Evolutionary conservation across 192 early-diverging fungal species (phyloP).

Genomic region (Jimgerdemannia lactiflua): DNA sequence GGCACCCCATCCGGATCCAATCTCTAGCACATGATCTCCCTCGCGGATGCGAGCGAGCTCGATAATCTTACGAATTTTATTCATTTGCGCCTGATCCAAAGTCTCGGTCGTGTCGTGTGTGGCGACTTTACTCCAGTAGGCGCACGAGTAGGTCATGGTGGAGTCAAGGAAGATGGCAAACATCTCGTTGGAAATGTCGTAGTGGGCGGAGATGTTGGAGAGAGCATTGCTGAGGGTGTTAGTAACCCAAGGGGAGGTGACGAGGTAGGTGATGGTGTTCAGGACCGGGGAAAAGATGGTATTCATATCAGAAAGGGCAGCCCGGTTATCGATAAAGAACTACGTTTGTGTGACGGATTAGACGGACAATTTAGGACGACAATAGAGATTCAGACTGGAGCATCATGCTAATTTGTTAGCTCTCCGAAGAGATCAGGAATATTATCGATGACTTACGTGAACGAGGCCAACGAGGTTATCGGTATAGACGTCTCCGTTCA

Average conservation of each 20-base stretch:
- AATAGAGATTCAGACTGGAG: too few species aligned
- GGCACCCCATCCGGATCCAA: slow-evolving; percentile 75
- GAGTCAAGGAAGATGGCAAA: slow-evolving; percentile 65
- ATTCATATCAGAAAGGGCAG: slow-evolving; percentile 40
- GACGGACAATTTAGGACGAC: too few species aligned
- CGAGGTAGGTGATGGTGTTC: slow-evolving; percentile 46
- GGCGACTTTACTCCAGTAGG: slow-evolving; percentile 50
- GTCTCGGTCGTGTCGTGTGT: slow-evolving; percentile 31
- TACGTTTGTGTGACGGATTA: too few species aligned
- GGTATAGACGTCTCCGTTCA: slow-evolving; percentile 58
- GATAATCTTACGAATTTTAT: slow-evolving; percentile 61
- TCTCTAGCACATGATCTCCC: slow-evolving; percentile 63
- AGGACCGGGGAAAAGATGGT: slow-evolving; percentile 48
- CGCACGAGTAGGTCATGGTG: slow-evolving; percentile 72
- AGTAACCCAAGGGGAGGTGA: slow-evolving; percentile 50
- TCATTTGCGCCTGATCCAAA: slow-evolving; percentile 61
- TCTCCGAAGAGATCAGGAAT: too few species aligned
- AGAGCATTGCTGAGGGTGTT: slow-evolving; percentile 61
- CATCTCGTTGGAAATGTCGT: slow-evolving; percentile 76
- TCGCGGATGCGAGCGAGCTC: slow-evolving; percentile 46
- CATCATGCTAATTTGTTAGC: too few species aligned
- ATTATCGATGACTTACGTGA: slow-evolving; percentile 18
- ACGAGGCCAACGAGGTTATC: slow-evolving; percentile 54
- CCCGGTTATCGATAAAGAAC: slow-evolving; percentile 57
- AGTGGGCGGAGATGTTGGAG: slow-evolving; percentile 67